Base-by-base conservation (phyloP, 2,329 filamentous ascomycete species). In the Huntiella omanensis region DNA sequence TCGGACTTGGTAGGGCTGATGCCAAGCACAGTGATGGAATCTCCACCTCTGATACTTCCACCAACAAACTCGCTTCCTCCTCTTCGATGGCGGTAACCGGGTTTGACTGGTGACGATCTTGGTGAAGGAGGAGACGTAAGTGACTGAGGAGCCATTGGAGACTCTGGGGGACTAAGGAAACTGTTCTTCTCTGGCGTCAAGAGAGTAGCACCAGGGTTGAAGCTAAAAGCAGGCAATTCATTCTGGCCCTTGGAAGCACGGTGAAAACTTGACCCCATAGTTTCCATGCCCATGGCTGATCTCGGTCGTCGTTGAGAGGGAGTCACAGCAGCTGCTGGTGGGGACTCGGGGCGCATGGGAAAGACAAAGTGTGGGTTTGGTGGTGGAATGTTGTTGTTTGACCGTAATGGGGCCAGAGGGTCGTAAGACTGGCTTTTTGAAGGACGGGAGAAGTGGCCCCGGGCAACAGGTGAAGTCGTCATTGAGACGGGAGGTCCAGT, bases 11-110 rank as follows among this genome's bases (percentile, higher is more conserved):
- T 80, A 22, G 80, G 78, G 55, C 78, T 85, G 10, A 74, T 73
- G 59, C 75, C 82, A 63, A 83, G 68, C 5, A 75, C 63, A 7
- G 71, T 70, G 43, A 76, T 74, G 0, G 70, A 66, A 41, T 70
- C 73, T 10, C 73, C 64, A 61, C 68, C 60, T 54, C 75, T 66
- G 53, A 71, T 62, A 54, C 80, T 80, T 5, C 81, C 83, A 34
- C 84, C 84, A 40, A 92, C 82, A 55, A 92, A 86, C 58, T 94
- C 86, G 58, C 86, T 94, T 22, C 77, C 81, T 46, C 82, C 82
- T 55, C 87, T 74, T 55, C 79, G 72, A 59, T 94, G 87, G 28
- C 80, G 77, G 57, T 86, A 82, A 16, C 78, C 76, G 37, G 45
- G 40, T 33, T 43, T 40, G 33, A 28, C 36, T 63, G 17, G 71